phyloP scores from a whole-genome alignment of 2,329 filamentous ascomycete genomes.

The Onygena corvina region DNA sequence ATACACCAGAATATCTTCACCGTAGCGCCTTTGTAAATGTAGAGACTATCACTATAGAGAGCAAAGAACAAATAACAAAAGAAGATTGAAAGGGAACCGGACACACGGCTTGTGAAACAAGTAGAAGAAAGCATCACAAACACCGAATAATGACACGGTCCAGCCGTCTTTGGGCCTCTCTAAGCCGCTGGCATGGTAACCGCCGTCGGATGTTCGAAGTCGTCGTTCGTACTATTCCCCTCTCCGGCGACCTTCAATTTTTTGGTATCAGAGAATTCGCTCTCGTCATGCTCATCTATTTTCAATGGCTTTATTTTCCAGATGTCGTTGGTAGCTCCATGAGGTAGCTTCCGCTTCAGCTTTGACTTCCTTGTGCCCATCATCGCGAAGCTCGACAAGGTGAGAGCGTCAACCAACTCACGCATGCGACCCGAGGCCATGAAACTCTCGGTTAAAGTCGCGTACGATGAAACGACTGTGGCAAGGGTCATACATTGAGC shows the following conservation, averaged over 20 bases:
- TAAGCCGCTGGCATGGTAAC: background rate
- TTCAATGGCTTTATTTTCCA: constrained; percentile 19
- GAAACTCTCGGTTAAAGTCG: constrained; percentile 55
- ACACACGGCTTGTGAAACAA: background rate
- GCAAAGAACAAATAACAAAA: background rate
- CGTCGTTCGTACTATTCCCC: background rate
- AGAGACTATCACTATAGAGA: background rate
- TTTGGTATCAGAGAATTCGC: background rate
- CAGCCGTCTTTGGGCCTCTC: background rate
- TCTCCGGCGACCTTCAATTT: background rate
- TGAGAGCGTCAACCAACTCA: constrained; percentile 65
- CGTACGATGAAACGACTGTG: constrained; percentile 59
- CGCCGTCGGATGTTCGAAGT: background rate
- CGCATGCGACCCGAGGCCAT: constrained; percentile 54
- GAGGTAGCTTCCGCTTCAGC: constrained; percentile 30
- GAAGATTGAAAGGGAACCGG: constrained; percentile 2
- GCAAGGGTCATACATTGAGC: constrained; percentile 81
- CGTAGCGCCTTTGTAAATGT: background rate
- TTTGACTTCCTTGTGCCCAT: constrained; percentile 20
- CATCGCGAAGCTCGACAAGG: constrained; percentile 64
- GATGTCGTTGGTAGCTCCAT: constrained; percentile 20
- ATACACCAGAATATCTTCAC: constrained; percentile 3
- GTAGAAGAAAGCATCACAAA: background rate
- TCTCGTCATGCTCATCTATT: constrained; percentile 12
- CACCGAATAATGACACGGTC: background rate